Base-by-base conservation (phyloP, 2,329 filamentous ascomycete species). In the Grosmannia penicillata region DNA sequence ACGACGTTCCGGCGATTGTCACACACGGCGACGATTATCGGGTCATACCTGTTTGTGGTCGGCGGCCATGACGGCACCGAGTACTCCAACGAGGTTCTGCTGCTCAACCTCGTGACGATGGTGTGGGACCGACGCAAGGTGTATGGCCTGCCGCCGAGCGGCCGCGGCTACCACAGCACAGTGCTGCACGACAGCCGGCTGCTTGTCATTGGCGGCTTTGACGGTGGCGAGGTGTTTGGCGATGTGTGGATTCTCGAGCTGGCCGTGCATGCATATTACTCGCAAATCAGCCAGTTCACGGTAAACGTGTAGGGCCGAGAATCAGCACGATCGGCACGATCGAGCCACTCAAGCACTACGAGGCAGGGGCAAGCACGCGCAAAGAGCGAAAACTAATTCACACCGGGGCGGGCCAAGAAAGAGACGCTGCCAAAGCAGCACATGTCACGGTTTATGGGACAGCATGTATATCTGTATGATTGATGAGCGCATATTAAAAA, bases 41-140 rank as follows among this genome's bases (percentile, higher is more conserved):
- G 77, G 14, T 78, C 72, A 5, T 82, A 80, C 50, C 63, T 82
- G 2, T 82, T 82, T 47, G 72, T 82, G 15, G 66, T 82, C 11
- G 77, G 77, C 33, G 77, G 77, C 21, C 77, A 82, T 56, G 77
- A 82, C 53, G 77, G 77, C 34, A 70, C 68, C 50, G 75, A 80
- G 52, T 82, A 82, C 57, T 73, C 68, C 40, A 78, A 78, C 56
- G 75, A 82, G 47, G 71, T 82, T 33, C 60, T 82, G 40, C 60
- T 81, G 36, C 63, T 82, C 24, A 82, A 82, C 62, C 63, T 82
- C 6, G 76, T 81, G 25, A 81, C 75, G 29, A 81, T 82, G 77
- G 69, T 73, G n/a, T 82, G 77, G 77, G 77, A 82, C 51, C 69
- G 66, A 51, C 65, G 77, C 43, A 70, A 63, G 45, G 71, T 78